Evolutionary conservation across 345 rosid genomes (phyloP).

Genomic region (Gossypium bickii): DNA sequence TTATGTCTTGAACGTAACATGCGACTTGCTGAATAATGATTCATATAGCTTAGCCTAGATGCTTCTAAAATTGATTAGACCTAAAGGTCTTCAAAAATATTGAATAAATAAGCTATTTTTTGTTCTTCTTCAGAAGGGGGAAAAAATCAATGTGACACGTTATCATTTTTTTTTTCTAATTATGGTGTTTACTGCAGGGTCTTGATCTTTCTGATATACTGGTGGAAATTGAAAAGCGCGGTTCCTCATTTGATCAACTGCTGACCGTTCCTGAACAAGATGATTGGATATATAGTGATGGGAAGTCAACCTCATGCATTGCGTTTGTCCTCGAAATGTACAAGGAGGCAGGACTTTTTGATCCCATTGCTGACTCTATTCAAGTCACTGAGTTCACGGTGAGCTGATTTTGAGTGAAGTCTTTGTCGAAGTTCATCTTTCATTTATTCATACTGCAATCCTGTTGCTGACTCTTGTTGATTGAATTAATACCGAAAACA

Average conservation of each 20-base stretch:
- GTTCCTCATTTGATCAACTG: conserved; percentile 77
- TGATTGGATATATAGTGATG: conserved; percentile 87
- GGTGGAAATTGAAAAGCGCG: conserved; percentile 82
- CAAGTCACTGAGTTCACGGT: conserved; percentile 95
- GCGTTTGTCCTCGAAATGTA: conserved; percentile 93
- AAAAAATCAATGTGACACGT: background rate
- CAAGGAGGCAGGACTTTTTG: conserved; percentile 91
- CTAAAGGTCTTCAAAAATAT: background rate
- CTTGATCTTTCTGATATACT: conserved; percentile 77
- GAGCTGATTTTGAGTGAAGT: conserved; percentile 1
- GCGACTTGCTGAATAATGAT: background rate
- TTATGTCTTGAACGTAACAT: background rate
- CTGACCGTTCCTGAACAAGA: conserved; percentile 95
- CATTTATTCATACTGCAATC: background rate
- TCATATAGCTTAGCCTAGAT: background rate
- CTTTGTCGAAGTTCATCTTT: background rate
- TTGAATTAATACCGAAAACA: conserved; percentile 16
- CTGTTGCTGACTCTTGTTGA: background rate
- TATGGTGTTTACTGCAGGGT: conserved; percentile 40
- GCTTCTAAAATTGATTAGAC: conserved; percentile 1
- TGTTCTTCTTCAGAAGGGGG: background rate
- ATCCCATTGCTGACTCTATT: conserved; percentile 53
- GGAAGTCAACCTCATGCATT: conserved; percentile 88
- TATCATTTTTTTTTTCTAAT: conserved; percentile 12
- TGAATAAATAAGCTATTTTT: background rate